Evolutionary conservation across 2,329 filamentous ascomycete species (phyloP), one percentile per base, ranked within the genome.

Genomic region (Endoconidiophora laricicola): DNA sequence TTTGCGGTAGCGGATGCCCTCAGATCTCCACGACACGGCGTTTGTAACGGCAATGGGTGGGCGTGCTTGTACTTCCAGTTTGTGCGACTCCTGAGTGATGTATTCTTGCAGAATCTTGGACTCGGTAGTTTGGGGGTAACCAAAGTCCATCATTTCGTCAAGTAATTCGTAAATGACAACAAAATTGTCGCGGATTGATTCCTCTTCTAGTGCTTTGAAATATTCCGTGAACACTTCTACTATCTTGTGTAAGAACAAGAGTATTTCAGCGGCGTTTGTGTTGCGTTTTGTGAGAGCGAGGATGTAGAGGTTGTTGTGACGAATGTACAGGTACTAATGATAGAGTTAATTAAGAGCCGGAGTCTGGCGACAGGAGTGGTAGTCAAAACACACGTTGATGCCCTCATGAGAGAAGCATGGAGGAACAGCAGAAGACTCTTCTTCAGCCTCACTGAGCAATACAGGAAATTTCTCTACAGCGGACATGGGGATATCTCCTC

Each of bases 81-180:
- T 96, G 72, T 98, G 91, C 49, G 88, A 95, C 68, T 98, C 91
- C 67, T 98, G 91, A 39, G 91, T 98, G 64, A 98, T 98, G 70
- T 94, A 94, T 71, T 98, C 91, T 66, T 98, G 91, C 54, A 98
- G 71, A 64, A 98, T 98, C 76, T 98, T 98, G 65, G 79, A 86
- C 66, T 98, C 91, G 57, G 91, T 98, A 7, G 91, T 98, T 66
- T 98, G 91, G 4, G 91, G 91, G 65, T 98, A 95, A 56, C 91
- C 91, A 72, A 98, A 98, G 68, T 98, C 91, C 91, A 98, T 98
- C 91, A 98, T 98, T 71, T 98, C 91, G 63, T 98, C 91, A 55
- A 98, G 77, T 54, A 98, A 69, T 68, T 98, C 91, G 72, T 98
- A 98, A 62, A 98, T 98, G 62, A 98, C 81, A 65, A 98, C 91